Conservation (phyloP, 257 asterid species). For the Fraxinus anomala region DNA sequence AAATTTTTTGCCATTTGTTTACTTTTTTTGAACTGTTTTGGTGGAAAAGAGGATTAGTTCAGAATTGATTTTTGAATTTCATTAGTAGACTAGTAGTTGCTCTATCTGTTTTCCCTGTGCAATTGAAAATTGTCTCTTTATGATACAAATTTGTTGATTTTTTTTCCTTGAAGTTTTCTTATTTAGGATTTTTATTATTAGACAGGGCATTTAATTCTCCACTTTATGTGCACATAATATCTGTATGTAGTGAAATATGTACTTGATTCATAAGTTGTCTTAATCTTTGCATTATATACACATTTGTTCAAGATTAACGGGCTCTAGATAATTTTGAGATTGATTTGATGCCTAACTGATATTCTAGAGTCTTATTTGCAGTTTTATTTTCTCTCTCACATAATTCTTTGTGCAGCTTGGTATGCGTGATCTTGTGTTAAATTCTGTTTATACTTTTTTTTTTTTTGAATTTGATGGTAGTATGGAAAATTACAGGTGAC, state of each 20-base stretch:
- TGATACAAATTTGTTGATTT: not conserved
- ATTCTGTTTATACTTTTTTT: not conserved
- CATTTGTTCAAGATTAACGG: not conserved
- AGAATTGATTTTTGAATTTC: not conserved
- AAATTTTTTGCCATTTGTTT: not conserved
- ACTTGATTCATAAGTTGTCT: not conserved
- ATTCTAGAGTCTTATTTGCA: not conserved
- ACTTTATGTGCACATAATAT: not conserved
- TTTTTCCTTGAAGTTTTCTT: not conserved
- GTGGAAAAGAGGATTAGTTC: not conserved
- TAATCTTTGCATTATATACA: not conserved
- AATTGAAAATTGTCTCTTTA: not conserved
- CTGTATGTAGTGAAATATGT: not conserved
- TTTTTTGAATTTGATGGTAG: constrained; percentile 5
- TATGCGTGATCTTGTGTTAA: not conserved
- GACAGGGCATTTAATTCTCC: not conserved
- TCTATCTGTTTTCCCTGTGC: not conserved
- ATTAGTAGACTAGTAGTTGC: not conserved
- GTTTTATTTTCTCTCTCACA: not conserved
- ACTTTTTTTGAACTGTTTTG: not conserved
- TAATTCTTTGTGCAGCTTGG: too few species aligned
- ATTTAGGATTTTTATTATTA: not conserved
- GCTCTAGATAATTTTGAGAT: not conserved
- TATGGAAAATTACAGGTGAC: constrained; percentile 60
- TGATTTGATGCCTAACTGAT: not conserved